Evolutionary conservation across 2,329 filamentous ascomycete genomes (phyloP), one percentile per base, ranked within the genome.

Genomic region (Talaromyces sp.): DNA sequence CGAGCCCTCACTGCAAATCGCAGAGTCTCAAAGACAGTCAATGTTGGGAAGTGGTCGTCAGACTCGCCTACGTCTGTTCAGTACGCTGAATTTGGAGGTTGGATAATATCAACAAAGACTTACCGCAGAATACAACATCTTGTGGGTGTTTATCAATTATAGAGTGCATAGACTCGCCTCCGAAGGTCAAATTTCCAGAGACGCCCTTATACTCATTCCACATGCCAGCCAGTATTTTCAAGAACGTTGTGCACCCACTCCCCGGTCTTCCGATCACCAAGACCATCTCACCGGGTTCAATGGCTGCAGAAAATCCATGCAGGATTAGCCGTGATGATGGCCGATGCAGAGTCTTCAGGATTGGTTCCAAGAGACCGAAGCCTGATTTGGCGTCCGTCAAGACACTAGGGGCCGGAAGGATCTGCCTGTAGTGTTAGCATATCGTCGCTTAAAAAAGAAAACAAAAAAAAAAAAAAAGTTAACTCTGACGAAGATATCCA

Each of bases 1-100:
- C 56, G 45, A 11, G 54, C 54, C 29, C 51, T 24, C 16, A 59
- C 40, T 10, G 90, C 90, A 66, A 96, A 95, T 1, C 84, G 85
- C 1, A 95, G 80, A 0, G 91, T 95, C 69, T 94, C 89, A 48
- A 88, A 86, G 2, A 95, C 91, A 0, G 90, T 92, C 19, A 96
- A 78, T 0, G 89, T 93, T 1, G 90, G 83, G 63, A 90, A 88
- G 63, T 95, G 90, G 19, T 91, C 81, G 61, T 95, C 90, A 57
- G 92, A 89, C 68, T 91, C 88, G 64, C 88, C 85, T 67, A 9
- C 37, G 9, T 14, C 14, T 40, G 11, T 20, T 6, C 3, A 20
- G 17, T 19, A 40, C 17, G 89, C 90, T 14, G 2, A 35, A n/a
- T n/a, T n/a, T 7, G 7, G 33, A 2, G n/a, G 7, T 2, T 13